Percentiles rank a stretch among this genome's conserved stretches.
Evolutionary conservation across 192 early-diverging fungal genomes (phyloP).

Genomic region (Coemansia pectinata): DNA sequence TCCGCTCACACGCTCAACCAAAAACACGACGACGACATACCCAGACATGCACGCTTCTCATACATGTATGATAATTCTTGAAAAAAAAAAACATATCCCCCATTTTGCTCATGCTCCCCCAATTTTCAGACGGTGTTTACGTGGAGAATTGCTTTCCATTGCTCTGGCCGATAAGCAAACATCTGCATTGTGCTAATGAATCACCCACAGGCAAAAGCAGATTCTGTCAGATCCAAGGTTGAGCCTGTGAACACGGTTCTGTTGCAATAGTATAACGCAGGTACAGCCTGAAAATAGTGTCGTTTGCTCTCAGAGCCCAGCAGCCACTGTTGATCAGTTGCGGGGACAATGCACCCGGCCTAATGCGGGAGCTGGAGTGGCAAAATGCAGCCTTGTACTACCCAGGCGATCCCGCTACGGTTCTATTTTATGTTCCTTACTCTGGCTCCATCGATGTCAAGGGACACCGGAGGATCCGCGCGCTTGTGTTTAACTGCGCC

Average conservation of each 20-base stretch:
- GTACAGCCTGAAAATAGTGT: neutral
- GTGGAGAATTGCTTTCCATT: neutral
- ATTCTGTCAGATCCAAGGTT: neutral
- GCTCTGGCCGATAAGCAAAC: neutral
- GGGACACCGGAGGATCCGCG: neutral
- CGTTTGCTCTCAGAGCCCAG: neutral
- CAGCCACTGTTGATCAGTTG: slow-evolving; percentile 1
- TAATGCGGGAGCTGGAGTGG: neutral
- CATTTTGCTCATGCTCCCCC: neutral
- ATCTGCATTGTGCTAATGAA: neutral
- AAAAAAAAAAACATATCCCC: neutral
- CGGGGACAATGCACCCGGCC: neutral
- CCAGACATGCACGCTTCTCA: slow-evolving; percentile 1
- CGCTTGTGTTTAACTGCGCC: neutral
- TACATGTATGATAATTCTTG: neutral
- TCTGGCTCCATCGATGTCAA: neutral
- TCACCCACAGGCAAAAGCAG: neutral
- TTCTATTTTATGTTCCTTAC: neutral
- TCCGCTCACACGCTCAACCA: slow-evolving; percentile 7
- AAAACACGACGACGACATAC: neutral
- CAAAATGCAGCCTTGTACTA: slow-evolving; percentile 1
- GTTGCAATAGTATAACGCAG: neutral
- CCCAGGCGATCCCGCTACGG: neutral
- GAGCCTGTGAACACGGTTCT: neutral
- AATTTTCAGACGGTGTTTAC: neutral